Evolutionary conservation across 1,139 yeast genomes (phyloP).

Genomic region (Taphrina confusa): DNA sequence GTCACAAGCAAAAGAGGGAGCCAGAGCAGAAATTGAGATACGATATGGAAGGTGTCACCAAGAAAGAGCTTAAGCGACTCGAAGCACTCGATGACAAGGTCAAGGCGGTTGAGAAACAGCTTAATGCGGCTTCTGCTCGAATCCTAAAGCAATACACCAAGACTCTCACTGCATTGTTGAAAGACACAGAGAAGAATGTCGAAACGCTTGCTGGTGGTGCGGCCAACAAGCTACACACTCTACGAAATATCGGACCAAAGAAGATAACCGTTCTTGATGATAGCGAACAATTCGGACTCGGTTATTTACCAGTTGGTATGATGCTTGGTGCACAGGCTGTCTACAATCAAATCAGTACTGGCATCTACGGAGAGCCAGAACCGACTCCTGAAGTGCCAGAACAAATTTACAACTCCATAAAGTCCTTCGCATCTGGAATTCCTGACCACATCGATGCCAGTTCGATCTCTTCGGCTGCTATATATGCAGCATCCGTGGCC

Average conservation of each 20-base stretch:
- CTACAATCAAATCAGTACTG: conserved; percentile 22
- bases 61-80: conserved; percentile 26
- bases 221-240: conserved; percentile 27
- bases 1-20: conserved; percentile 12
- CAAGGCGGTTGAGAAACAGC: conserved; percentile 11
- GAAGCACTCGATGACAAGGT: conserved; percentile 20
- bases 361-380: conserved; percentile 20
- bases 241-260: conserved; percentile 27
- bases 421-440: conserved; percentile 13
- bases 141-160: conserved; percentile 9
- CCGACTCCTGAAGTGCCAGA: conserved; percentile 18
- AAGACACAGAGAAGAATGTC: conserved; percentile 22
- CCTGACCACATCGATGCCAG: conserved; percentile 5
- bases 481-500: conserved; percentile 14
- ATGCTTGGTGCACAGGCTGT: conserved; percentile 33
- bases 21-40: conserved; percentile 21
- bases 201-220: conserved; percentile 31
- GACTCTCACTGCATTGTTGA: conserved; percentile 10
- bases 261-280: conserved; percentile 28
- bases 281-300: conserved; percentile 23
- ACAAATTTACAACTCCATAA: conserved; percentile 5
- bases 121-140: conserved; percentile 7
- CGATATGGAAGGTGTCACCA: conserved; percentile 12
- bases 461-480: conserved; percentile 6
- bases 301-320: conserved; percentile 24